Evolutionary conservation across 805 yeast species (phyloP), one percentile per base, ranked within the genome.

Genomic region (Hanseniaspora thailandica): DNA sequence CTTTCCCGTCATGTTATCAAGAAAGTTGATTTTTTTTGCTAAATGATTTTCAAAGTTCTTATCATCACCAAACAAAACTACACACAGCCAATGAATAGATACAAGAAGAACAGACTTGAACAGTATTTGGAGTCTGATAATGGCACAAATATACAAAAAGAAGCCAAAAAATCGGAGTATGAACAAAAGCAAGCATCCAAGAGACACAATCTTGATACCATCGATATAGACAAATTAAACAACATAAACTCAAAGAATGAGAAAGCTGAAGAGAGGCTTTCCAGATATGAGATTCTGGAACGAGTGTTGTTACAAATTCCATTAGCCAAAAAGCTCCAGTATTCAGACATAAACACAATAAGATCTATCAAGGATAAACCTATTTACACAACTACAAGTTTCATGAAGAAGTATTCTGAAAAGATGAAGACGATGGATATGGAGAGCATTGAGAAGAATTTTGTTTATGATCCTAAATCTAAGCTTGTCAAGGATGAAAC

Each of bases 291-390:
- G 34, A 25, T 49, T 12, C 25, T 49, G 10, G 53, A 49, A 34
- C n/a, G 53, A 19, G 43, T 36, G 5, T n/a, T 49, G 19, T 26
- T 49, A 9, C 34, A 39, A 19, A 15, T 49, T 4, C 53, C 53
- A 15, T 23, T 49, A 6, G 58, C 64, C 68, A 47, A 56, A 66
- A 62, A 69, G 23, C 23, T 47, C 1, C 44, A 49, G 31, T 26
- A 49, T 13, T 22, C 38, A 5, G 44, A 31, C 12, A 74, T 63
- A 62, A 70, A 68, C 50, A 64, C 76, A 8, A 74, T 84, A 0
- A 67, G 95, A 47, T 78, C 84, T 31, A 63, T 89, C 52, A 84
- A 81, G 56, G 96, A 87, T 61, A 78, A 78, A 38, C 94, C 96
- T n/a, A 66, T 78, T 57, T 78, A 86, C 70, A 49, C 53, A 12